These are phyloP conservation scores for Graphilbum fragrans DNA, from an alignment of 2,329 filamentous ascomycete genomes.

Conservation along the genomic window DNA sequence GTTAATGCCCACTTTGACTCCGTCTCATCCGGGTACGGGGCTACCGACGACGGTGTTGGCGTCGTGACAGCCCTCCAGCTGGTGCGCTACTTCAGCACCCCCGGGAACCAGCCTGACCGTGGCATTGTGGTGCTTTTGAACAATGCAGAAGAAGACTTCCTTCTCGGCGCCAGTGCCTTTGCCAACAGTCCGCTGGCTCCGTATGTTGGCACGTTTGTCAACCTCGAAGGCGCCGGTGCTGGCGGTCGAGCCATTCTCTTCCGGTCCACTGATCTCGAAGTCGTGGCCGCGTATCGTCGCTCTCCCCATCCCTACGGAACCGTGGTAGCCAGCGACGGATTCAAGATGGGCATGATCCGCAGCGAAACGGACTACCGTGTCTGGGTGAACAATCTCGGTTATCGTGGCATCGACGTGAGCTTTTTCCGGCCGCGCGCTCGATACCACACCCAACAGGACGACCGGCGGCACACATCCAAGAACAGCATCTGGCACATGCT, in stretches of 20 bases:
- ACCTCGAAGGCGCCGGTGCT: conserved; percentile 88
- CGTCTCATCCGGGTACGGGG: conserved; percentile 83
- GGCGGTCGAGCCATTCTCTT: conserved; percentile 83
- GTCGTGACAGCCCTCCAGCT: conserved; percentile 80
- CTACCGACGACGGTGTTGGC: conserved; percentile 87
- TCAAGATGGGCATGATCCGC: conserved; percentile 62
- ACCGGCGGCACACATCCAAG: conserved; percentile 63
- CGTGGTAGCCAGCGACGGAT: conserved; percentile 73
- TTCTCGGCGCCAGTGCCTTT: conserved; percentile 80
- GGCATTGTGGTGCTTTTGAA: conserved; percentile 82
- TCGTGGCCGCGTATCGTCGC: conserved; percentile 65
- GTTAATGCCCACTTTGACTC: conserved; percentile 92
- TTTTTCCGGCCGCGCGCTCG: conserved; percentile 77
- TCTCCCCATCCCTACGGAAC: conserved; percentile 70
- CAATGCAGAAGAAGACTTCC: conserved; percentile 88
- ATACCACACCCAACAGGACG: conserved; percentile 88
- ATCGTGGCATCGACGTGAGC: conserved; percentile 82
- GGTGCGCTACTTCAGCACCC: conserved; percentile 70
- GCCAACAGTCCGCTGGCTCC: conserved; percentile 69
- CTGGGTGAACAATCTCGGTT: conserved; percentile 63
- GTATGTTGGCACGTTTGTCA: conserved; percentile 79
- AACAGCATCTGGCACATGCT: conserved; percentile 87
- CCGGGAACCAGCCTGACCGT: conserved; percentile 59
- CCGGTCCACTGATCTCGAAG: conserved; percentile 74
- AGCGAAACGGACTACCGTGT: conserved; percentile 87